These are phyloP conservation scores for Phoenix dactylifera DNA, from an alignment of 176 grass and related monocot genomes.

Conservation along the genomic window DNA sequence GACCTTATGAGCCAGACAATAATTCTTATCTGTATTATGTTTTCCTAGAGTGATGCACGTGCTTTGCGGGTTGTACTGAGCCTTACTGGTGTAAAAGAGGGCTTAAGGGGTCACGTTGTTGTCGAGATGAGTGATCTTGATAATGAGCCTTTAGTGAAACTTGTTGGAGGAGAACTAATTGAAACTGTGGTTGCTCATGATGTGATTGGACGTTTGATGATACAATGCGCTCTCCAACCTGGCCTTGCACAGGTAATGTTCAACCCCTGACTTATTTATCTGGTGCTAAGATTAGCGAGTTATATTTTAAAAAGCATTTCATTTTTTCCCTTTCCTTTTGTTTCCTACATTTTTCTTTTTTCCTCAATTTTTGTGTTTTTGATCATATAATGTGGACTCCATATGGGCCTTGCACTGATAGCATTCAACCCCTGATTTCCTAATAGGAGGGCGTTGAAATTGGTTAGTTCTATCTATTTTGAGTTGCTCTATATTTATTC, in stretches of 20 bases:
- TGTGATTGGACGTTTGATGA: slow-evolving; percentile 98
- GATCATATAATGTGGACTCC: too few relatives aligned
- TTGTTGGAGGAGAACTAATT: slow-evolving; percentile 87
- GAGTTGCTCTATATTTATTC: too few relatives aligned
- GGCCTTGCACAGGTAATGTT: slow-evolving; percentile 79
- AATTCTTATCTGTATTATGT: too few relatives aligned
- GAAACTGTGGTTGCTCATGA: slow-evolving; percentile 99
- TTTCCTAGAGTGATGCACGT: slow-evolving; percentile 71
- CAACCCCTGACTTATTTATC: too few relatives aligned
- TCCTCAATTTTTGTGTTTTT: too few relatives aligned
- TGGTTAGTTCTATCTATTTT: too few relatives aligned
- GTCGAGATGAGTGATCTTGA: slow-evolving; percentile 99
- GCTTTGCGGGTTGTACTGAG: slow-evolving; percentile 95
- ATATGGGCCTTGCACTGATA: too few relatives aligned
- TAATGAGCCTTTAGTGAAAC: slow-evolving; percentile 96
- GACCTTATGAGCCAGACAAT: too few relatives aligned
- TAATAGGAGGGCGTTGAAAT: too few relatives aligned
- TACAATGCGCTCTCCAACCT: slow-evolving; percentile 97
- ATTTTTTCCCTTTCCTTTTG: background rate
- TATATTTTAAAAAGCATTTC: background rate
- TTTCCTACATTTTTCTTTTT: background rate
- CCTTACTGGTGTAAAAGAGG: slow-evolving; percentile 94
- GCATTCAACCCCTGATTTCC: too few relatives aligned
- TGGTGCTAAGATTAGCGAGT: too few relatives aligned
- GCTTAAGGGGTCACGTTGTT: slow-evolving; percentile 83